phyloP scores from a whole-genome alignment of 2,329 filamentous ascomycete genomes.

The Xenoacremonium recifei region DNA sequence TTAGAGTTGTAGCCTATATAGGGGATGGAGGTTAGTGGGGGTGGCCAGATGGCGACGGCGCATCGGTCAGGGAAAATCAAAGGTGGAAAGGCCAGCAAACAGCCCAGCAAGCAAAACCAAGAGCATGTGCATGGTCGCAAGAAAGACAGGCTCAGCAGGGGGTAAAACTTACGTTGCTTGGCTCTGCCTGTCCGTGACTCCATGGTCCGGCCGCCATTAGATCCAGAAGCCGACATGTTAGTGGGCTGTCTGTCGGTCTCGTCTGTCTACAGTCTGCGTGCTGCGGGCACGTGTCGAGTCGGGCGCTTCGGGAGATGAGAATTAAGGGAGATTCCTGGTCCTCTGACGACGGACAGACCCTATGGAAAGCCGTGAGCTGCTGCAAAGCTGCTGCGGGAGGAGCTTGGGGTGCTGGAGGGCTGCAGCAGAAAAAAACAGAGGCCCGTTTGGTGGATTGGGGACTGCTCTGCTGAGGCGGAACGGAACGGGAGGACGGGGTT shows the following conservation, averaged over 20 bases:
- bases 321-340: slow-evolving; percentile 3
- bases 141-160: neutral
- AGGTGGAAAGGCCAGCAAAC: slow-evolving; percentile 3
- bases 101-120: slow-evolving; percentile 1
- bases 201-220: slow-evolving; percentile 53
- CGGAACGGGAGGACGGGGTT: slow-evolving; percentile 20
- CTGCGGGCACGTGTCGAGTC: slow-evolving; percentile 5
- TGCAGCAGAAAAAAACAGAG: no score
- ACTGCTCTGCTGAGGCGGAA: slow-evolving; percentile 20
- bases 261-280: no score
- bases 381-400: slow-evolving; percentile 12
- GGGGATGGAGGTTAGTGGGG: slow-evolving; percentile 20
- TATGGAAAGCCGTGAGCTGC: slow-evolving; percentile 14
- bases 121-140: neutral
- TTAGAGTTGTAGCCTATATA: slow-evolving; percentile 80
- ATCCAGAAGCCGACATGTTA: slow-evolving; percentile 36
- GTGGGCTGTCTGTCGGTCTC: slow-evolving; percentile 14
- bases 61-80: slow-evolving; percentile 6
- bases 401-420: no score
- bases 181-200: slow-evolving; percentile 73
- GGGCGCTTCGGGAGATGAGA: slow-evolving; percentile 17
- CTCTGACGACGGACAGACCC: slow-evolving; percentile 13
- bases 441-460: no score
- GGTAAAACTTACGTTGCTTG: slow-evolving; percentile 71
- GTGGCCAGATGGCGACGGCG: slow-evolving; percentile 2